Evolutionary conservation across 2,329 filamentous ascomycete genomes (phyloP).

Genomic region (Colletotrichum melonis): DNA sequence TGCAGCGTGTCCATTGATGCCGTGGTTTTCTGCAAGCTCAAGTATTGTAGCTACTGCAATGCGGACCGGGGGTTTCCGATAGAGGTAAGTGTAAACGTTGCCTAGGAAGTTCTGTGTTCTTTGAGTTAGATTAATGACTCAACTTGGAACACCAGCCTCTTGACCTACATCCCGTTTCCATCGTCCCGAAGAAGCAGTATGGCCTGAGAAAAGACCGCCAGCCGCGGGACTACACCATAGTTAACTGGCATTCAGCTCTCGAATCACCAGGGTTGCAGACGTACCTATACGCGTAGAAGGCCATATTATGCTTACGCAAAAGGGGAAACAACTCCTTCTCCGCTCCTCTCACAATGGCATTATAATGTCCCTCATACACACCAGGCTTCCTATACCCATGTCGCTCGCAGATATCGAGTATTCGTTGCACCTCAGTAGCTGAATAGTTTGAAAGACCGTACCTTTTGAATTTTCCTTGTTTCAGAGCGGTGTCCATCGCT

Average conservation of each 20-base stretch:
- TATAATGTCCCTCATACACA: not conserved
- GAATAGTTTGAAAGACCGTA: slow-evolving; percentile 1
- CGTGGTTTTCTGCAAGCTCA: not conserved
- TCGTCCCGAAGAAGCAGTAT: not conserved
- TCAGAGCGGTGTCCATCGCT: not conserved
- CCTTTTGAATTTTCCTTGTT: not conserved
- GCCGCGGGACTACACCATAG: not conserved
- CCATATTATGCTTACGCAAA: not conserved
- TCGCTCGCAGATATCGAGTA: not conserved
- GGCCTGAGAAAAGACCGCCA: not conserved
- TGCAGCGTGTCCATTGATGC: not conserved
- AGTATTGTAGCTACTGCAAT: not conserved
- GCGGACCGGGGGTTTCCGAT: not conserved
- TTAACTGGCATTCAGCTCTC: not conserved
- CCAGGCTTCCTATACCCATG: not conserved
- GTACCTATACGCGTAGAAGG: not conserved
- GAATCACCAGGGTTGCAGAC: not conserved
- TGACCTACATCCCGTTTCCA: not conserved
- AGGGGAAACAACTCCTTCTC: not conserved
- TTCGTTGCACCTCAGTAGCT: not conserved
- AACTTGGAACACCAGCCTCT: too few species aligned
- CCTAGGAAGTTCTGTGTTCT: not conserved
- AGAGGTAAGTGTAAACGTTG: not conserved
- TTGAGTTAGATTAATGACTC: not conserved
- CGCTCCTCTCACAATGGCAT: not conserved